Evolutionary conservation across 2,329 filamentous ascomycete species (phyloP).

Genomic region (Waltergamsia citrina): DNA sequence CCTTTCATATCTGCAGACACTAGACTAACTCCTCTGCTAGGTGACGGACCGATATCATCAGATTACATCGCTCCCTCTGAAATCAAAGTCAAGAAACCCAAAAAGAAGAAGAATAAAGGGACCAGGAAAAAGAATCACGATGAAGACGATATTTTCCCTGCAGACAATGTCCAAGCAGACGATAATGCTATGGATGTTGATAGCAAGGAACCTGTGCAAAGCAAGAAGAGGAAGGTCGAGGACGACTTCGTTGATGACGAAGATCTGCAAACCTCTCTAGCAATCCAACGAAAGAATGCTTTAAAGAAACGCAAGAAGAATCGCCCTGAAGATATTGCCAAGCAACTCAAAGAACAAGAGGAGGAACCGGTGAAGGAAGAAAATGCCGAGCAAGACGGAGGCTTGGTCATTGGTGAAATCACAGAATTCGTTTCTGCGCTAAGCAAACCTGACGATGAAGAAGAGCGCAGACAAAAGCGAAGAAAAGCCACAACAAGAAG

Average conservation of each 20-base stretch:
- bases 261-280: constrained; percentile 77
- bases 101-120: constrained; percentile 81
- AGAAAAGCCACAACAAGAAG: constrained; percentile 22
- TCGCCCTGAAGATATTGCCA: constrained; percentile 78
- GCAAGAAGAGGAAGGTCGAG: constrained; percentile 57
- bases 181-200: constrained; percentile 70
- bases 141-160: constrained; percentile 50
- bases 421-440: constrained; percentile 89
- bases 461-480: constrained; percentile 43
- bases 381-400: constrained; percentile 29
- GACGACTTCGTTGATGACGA: constrained; percentile 80
- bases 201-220: constrained; percentile 33
- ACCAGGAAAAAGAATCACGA: constrained; percentile 61
- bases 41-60: constrained; percentile 39
- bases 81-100: constrained; percentile 89
- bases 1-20: not conserved
- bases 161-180: constrained; percentile 19
- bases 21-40: constrained; percentile 6
- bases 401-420: constrained; percentile 90
- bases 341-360: constrained; percentile 62
- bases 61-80: constrained; percentile 84
- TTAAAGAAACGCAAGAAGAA: constrained; percentile 88
- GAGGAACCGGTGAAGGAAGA: constrained; percentile 40
- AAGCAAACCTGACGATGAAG: constrained; percentile 53
- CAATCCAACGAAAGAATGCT: constrained; percentile 71